Conservation (phyloP, 495 filamentous ascomycete genomes). For the Articulospora tetracladia region DNA sequence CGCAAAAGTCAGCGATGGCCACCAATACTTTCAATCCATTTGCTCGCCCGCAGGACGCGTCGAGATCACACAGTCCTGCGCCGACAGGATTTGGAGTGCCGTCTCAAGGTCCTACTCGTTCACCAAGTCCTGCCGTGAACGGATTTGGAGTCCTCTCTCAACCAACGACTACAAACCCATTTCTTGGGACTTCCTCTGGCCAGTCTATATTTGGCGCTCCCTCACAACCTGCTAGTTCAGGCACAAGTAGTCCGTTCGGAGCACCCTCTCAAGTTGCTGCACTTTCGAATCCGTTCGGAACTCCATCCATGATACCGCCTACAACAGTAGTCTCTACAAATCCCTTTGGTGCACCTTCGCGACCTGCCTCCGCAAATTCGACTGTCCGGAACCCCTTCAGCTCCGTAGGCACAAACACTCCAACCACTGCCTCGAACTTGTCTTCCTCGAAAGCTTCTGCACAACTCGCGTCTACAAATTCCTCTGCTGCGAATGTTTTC, state of each 20-base stretch:
- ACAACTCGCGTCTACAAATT: too few species aligned
- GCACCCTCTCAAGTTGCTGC: not conserved
- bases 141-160: not conserved
- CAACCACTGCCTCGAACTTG: too few species aligned
- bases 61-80: too few species aligned
- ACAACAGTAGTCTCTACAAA: not conserved
- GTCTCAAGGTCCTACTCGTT: not conserved
- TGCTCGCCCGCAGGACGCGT: not conserved
- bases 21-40: conserved; percentile 2
- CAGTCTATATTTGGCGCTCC: not conserved
- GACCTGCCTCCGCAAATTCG: not conserved
- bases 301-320: not conserved
- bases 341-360: not conserved
- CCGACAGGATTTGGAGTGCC: not conserved
- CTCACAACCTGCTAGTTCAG: not conserved
- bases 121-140: not conserved
- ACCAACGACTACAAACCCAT: not conserved
- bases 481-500: too few species aligned
- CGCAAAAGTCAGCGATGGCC: conserved; percentile 16
- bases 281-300: not conserved
- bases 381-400: too few species aligned
- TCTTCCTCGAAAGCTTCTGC: too few species aligned
- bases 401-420: too few species aligned
- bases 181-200: not conserved
- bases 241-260: not conserved